phyloP scores from a whole-genome alignment of 495 filamentous ascomycete species.

The Podospora tetraspora region DNA sequence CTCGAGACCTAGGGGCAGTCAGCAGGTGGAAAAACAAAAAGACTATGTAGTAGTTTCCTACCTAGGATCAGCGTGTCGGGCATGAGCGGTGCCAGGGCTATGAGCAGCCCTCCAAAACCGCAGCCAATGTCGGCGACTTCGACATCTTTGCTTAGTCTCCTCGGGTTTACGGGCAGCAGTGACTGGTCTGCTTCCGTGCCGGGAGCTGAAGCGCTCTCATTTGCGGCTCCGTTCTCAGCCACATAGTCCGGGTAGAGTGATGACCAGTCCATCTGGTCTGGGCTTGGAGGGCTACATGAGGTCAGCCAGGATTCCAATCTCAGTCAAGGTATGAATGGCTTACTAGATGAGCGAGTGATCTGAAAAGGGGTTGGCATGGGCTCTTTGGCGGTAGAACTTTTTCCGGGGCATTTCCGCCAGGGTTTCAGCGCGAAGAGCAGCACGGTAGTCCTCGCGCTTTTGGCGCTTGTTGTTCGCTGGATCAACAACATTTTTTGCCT shows the following conservation, averaged over 20 bases:
- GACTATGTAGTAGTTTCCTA: slow-evolving; percentile 26
- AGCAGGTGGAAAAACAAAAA: not conserved
- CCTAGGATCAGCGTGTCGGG: slow-evolving; percentile 80
- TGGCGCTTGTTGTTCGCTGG: slow-evolving; percentile 54
- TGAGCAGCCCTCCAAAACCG: slow-evolving; percentile 85
- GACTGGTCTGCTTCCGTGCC: slow-evolving; percentile 19
- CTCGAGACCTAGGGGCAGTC: slow-evolving; percentile 57
- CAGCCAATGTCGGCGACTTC: slow-evolving; percentile 98
- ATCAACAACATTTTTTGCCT: slow-evolving; percentile 24
- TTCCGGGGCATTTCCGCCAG: slow-evolving; percentile 64
- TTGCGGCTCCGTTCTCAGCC: slow-evolving; percentile 17
- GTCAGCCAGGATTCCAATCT: not conserved
- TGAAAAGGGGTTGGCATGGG: slow-evolving; percentile 96
- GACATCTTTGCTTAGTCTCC: slow-evolving; percentile 58
- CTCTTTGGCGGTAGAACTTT: slow-evolving; percentile 92
- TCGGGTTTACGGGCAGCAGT: slow-evolving; percentile 21
- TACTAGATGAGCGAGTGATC: slow-evolving; percentile 88
- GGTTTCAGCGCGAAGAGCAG: slow-evolving; percentile 22
- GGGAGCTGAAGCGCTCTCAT: slow-evolving; percentile 28
- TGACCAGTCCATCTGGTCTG: slow-evolving; percentile 87
- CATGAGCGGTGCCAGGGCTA: slow-evolving; percentile 74
- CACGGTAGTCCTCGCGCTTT: slow-evolving; percentile 70
- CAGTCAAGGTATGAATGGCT: not conserved
- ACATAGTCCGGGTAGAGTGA: slow-evolving; percentile 71
- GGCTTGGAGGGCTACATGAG: slow-evolving; percentile 62